These are phyloP conservation scores for Cladosporium sp. DNA, from an alignment of 2,329 filamentous ascomycete genomes.

Conservation along the genomic window DNA sequence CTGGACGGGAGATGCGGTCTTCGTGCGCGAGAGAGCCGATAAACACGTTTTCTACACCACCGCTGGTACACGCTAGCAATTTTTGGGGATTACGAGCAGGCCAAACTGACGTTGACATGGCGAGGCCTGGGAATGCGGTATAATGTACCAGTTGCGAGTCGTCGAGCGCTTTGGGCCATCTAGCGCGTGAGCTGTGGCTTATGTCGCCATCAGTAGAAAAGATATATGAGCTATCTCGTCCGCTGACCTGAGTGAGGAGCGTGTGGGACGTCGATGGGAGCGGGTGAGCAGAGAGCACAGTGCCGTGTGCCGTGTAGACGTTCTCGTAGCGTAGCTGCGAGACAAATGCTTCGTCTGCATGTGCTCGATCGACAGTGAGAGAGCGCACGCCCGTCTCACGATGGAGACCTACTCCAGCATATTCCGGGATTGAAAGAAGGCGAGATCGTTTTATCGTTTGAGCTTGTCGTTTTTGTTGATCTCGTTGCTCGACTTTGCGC, in stretches of 20 bases:
- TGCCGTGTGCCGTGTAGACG: not conserved
- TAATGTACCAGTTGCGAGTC: not conserved
- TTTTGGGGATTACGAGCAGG: conserved; percentile 2
- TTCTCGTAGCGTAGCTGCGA: conserved; percentile 19
- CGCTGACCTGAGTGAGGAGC: not conserved
- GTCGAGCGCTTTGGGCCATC: not conserved
- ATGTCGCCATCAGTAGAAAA: not conserved
- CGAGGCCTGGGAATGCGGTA: not conserved
- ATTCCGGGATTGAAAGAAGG: conserved; percentile 10
- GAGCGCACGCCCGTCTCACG: conserved; percentile 13
- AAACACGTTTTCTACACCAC: not conserved
- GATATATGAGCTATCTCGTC: not conserved
- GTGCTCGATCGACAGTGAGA: conserved; percentile 13
- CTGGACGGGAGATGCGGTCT: not conserved
- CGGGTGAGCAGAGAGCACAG: conserved; percentile 19
- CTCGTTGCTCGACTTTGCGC: conserved; percentile 24
- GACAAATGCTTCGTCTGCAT: conserved; percentile 18
- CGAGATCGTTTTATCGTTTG: conserved; percentile 20
- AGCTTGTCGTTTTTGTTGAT: conserved; percentile 15
- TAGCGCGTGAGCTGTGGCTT: not conserved
- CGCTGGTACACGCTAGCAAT: not conserved
- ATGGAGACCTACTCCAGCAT: conserved; percentile 7
- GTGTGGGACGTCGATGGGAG: conserved; percentile 12
- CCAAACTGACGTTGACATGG: conserved; percentile 10
- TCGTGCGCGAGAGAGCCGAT: not conserved